phyloP scores from a whole-genome alignment of 2,329 filamentous ascomycete species.

The Colletotrichum sp. region DNA sequence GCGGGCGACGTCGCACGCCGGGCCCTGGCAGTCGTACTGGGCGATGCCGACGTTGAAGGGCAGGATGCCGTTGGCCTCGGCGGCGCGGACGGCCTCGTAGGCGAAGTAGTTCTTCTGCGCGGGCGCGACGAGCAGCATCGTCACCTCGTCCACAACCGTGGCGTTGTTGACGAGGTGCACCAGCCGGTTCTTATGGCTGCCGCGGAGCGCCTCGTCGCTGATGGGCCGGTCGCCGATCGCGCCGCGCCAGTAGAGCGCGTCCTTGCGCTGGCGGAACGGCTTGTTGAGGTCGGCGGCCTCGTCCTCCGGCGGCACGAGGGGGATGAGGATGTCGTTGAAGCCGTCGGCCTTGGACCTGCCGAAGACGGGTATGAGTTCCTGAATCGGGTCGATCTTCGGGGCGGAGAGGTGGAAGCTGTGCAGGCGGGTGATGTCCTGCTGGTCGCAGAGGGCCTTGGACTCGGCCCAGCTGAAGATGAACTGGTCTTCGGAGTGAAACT shows the following conservation, averaged over 20 bases:
- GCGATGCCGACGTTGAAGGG: constrained; percentile 65
- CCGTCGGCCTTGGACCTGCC: constrained; percentile 74
- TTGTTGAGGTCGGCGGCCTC: constrained; percentile 48
- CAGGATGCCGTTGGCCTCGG: constrained; percentile 58
- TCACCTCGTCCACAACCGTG: constrained; percentile 50
- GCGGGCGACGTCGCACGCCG: constrained; percentile 53
- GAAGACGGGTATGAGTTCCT: constrained; percentile 75
- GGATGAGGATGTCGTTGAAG: constrained; percentile 80
- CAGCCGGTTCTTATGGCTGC: constrained; percentile 74
- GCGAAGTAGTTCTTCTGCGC: constrained; percentile 43
- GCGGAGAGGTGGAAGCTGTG: constrained; percentile 77
- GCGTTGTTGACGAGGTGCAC: constrained; percentile 72
- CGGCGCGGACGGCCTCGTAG: constrained; percentile 60
- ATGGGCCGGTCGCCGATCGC: constrained; percentile 61
- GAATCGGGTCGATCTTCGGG: constrained; percentile 64
- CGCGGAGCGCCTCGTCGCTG: constrained; percentile 61
- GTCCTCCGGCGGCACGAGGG: constrained; percentile 54
- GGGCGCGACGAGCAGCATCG: constrained; percentile 60
- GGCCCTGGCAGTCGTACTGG: constrained; percentile 61
- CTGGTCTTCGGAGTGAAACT: constrained; percentile 69
- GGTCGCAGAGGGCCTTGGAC: constrained; percentile 73
- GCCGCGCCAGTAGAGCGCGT: constrained; percentile 78
- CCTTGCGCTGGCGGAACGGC: constrained; percentile 65
- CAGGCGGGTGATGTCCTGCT: constrained; percentile 76
- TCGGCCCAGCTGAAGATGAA: constrained; percentile 71